Percentiles rank a stretch among this genome's conserved stretches.
phyloP scores from a whole-genome alignment of 2,329 filamentous ascomycete genomes.

The Drechslerella stenobrocha region DNA sequence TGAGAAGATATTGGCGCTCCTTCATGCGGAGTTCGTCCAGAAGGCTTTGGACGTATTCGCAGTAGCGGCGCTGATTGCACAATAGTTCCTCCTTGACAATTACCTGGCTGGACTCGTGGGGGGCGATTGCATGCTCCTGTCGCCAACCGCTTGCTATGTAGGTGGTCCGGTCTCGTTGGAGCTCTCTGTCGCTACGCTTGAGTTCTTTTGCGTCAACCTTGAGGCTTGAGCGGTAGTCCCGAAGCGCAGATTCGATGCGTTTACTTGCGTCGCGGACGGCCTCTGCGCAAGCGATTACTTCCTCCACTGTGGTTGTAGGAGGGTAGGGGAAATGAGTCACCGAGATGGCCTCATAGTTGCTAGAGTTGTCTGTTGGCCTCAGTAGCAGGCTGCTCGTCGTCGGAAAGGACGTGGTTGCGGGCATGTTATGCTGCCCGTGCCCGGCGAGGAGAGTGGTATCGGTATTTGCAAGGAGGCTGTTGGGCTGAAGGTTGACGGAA shows the following conservation, averaged over 20 bases:
- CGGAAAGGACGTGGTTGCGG: too few relatives aligned
- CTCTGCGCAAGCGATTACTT: constrained; percentile 29
- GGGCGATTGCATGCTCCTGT: neutral
- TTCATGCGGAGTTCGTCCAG: constrained; percentile 24
- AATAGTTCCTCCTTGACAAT: constrained; percentile 2
- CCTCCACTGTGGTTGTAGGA: constrained; percentile 4
- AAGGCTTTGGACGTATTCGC: constrained; percentile 6
- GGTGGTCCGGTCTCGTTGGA: too few relatives aligned
- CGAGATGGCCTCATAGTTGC: constrained; percentile 9
- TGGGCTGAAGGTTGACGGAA: too few relatives aligned
- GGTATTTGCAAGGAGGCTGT: too few relatives aligned
- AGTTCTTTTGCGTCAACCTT: constrained; percentile 24
- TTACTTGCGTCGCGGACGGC: constrained; percentile 19
- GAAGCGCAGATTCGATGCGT: constrained; percentile 25
- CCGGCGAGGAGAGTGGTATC: too few relatives aligned
- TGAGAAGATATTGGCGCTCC: constrained; percentile 15
- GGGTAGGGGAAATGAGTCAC: constrained; percentile 11
- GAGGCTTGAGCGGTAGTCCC: constrained; percentile 22
- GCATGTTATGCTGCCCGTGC: too few relatives aligned
- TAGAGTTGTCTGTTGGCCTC: constrained; percentile 5
- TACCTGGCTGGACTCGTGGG: constrained; percentile 4
- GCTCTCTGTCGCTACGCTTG: neutral
- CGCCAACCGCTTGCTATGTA: too few relatives aligned
- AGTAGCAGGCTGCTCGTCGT: constrained; percentile 14
- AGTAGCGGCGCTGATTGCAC: constrained; percentile 9